phyloP scores from a whole-genome alignment of 495 filamentous ascomycete genomes.

The Penicillium riverlandense region DNA sequence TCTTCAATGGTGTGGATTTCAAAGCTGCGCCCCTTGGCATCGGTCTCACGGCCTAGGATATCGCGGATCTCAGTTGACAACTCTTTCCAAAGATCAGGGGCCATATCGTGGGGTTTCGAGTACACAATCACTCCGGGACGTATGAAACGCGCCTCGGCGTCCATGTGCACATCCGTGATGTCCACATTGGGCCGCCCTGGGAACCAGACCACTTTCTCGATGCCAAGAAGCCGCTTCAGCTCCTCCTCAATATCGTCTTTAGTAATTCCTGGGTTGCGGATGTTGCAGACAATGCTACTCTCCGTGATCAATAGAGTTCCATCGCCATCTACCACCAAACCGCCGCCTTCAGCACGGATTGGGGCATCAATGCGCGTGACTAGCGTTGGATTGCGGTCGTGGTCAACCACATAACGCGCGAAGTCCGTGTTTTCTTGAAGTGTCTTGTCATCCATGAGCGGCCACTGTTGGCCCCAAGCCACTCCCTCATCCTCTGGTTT shows the following conservation, averaged over 20 bases:
- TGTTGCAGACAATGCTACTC: conserved; percentile 19
- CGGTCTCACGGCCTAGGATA: conserved; percentile 9
- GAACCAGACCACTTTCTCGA: conserved; percentile 22
- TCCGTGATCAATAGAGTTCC: conserved; percentile 21
- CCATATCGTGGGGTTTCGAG: conserved; percentile 8
- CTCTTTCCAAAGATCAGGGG: conserved; percentile 12
- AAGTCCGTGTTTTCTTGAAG: conserved; percentile 16
- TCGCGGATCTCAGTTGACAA: conserved; percentile 14
- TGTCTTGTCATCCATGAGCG: conserved; percentile 7
- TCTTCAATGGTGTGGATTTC: conserved; percentile 18
- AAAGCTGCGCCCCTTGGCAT: conserved; percentile 17
- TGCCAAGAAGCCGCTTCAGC: conserved; percentile 15
- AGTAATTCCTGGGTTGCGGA: conserved; percentile 16
- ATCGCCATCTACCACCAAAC: conserved; percentile 18
- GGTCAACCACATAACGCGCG: conserved; percentile 13
- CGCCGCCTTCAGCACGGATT: conserved; percentile 19
- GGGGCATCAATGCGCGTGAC: conserved; percentile 11
- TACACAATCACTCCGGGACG: conserved; percentile 16
- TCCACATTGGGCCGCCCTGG: conserved; percentile 16
- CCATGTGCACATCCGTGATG: conserved; percentile 21
- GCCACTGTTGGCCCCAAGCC: conserved; percentile 12
- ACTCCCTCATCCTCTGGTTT: conserved; percentile 9
- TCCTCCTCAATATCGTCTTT: conserved; percentile 15
- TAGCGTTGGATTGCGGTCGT: conserved; percentile 6
- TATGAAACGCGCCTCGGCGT: conserved; percentile 18